A percentile compares a stretch with the other conserved stretches of the same genome.
These are phyloP conservation scores for Amoeboaphelidium occidentale DNA, from an alignment of 371 early-diverging fungal genomes.

Conservation along the genomic window DNA sequence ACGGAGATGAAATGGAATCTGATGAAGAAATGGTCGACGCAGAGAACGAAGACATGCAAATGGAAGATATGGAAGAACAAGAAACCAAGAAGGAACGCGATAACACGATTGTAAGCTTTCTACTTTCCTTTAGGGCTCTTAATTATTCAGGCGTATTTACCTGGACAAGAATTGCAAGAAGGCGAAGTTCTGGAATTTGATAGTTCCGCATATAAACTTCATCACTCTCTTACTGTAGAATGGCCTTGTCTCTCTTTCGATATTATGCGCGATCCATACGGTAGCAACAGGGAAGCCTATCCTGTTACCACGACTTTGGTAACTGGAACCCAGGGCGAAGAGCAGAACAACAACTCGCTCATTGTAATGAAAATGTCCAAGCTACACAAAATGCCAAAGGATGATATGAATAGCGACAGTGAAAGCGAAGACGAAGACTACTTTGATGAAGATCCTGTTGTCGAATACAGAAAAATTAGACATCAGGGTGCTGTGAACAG, in stretches of 20 bases:
- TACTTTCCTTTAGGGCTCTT: neutral
- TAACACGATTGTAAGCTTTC: conserved; percentile 8
- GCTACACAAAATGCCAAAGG: conserved; percentile 26
- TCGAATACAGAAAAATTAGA: conserved; percentile 50
- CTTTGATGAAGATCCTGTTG: conserved; percentile 73
- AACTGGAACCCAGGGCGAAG: conserved; percentile 81
- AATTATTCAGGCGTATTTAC: conserved; percentile 43
- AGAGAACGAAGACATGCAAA: neutral
- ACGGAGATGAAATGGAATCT: conserved; percentile 5
- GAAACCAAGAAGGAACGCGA: conserved; percentile 26
- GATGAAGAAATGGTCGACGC: conserved; percentile 60
- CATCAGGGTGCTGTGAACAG: conserved; percentile 84
- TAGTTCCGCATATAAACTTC: conserved; percentile 80
- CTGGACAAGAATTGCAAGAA: conserved; percentile 63
- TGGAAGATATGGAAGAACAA: conserved; percentile 6
- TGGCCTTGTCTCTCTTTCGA: conserved; percentile 96
- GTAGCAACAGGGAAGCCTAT: conserved; percentile 18
- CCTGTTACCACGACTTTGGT: conserved; percentile 75
- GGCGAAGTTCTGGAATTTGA: conserved; percentile 80
- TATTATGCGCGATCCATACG: conserved; percentile 36
- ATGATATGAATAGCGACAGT: neutral
- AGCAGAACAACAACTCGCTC: conserved; percentile 56
- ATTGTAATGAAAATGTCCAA: conserved; percentile 78
- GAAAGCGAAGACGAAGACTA: conserved; percentile 44
- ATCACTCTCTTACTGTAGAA: conserved; percentile 63